phyloP scores from a whole-genome alignment of 129 eudicot genomes.

The Scalesia atractyloides region DNA sequence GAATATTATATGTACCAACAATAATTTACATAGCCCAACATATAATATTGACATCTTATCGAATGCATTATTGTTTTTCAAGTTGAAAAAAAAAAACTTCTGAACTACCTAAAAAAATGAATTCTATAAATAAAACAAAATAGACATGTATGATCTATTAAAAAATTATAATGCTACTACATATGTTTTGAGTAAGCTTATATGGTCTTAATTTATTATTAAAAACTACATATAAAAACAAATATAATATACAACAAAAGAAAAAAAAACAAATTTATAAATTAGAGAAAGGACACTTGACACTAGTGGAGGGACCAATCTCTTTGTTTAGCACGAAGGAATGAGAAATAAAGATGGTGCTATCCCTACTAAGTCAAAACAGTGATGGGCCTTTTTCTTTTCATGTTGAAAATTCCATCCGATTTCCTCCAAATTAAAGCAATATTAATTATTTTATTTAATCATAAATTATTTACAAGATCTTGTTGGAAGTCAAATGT shows the following conservation, averaged over 20 bases:
- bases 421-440: neutral
- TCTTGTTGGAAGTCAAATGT: too few relatives aligned
- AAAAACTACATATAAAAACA: neutral
- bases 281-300: neutral
- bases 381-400: neutral
- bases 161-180: neutral
- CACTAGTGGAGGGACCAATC: constrained; percentile 8
- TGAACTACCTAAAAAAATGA: too few relatives aligned
- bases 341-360: neutral
- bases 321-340: neutral
- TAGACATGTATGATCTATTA: too few relatives aligned
- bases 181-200: neutral
- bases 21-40: too few relatives aligned
- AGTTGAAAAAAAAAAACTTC: too few relatives aligned
- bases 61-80: too few relatives aligned
- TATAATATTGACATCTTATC: too few relatives aligned
- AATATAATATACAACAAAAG: neutral
- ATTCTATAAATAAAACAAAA: too few relatives aligned
- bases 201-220: neutral
- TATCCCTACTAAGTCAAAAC: neutral
- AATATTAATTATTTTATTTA: neutral
- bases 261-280: neutral
- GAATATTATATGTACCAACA: too few relatives aligned
- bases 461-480: neutral
- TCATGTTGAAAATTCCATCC: constrained; percentile 9